phyloP scores from a whole-genome alignment of 2,329 filamentous ascomycete genomes.

The Diaporthe sp. region DNA sequence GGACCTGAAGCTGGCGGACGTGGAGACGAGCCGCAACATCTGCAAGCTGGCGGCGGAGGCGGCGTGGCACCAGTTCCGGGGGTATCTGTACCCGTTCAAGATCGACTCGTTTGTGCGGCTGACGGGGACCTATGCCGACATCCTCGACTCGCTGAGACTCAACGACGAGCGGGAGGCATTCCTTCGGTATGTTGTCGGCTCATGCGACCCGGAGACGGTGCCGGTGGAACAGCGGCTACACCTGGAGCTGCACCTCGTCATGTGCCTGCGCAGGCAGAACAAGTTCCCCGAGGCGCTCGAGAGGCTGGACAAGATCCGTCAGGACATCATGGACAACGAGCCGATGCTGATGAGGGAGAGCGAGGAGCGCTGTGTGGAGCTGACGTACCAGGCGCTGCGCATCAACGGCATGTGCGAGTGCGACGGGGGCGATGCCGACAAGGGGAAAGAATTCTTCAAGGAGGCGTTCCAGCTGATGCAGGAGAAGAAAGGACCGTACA shows the following conservation, averaged over 20 bases:
- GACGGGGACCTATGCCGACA: constrained; percentile 24
- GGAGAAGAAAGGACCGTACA: constrained; percentile 19
- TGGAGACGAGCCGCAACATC: not conserved
- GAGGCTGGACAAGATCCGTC: constrained; percentile 9
- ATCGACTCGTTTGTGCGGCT: constrained; percentile 14
- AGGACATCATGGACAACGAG: constrained; percentile 26
- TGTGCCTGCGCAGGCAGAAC: constrained; percentile 22
- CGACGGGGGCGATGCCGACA: constrained; percentile 11
- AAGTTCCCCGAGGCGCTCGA: constrained; percentile 23
- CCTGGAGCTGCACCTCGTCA: constrained; percentile 29
- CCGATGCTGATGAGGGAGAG: constrained; percentile 1
- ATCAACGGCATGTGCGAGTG: constrained; percentile 29
- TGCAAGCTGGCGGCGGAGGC: constrained; percentile 27
- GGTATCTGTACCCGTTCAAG: constrained; percentile 2
- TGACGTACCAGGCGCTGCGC: constrained; percentile 29
- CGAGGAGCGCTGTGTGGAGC: constrained; percentile 23
- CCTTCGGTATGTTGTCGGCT: constrained; percentile 2
- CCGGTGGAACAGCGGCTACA: constrained; percentile 23
- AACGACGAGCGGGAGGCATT: constrained; percentile 27
- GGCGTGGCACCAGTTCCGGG: constrained; percentile 26
- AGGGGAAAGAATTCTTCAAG: constrained; percentile 9
- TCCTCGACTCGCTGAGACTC: constrained; percentile 24
- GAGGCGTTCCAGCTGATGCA: constrained; percentile 29
- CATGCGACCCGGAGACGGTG: not conserved
- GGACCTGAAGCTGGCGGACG: constrained; percentile 7